Evolutionary conservation across 306 rosid species (phyloP), one percentile per base, ranked within the genome.

Genomic region (Sindora glabra): DNA sequence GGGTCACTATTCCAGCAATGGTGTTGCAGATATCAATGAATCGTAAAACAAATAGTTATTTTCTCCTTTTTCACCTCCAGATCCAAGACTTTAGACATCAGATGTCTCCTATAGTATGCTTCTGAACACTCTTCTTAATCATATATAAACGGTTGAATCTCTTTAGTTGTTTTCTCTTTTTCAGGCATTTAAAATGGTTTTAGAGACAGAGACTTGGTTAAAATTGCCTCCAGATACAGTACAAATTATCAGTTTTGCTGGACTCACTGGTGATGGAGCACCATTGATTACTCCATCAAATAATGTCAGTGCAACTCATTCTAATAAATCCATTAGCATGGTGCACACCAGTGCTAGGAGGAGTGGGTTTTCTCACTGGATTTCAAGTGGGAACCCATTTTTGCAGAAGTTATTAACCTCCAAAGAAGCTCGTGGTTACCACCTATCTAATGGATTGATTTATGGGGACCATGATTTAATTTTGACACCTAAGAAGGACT

Each of bases 191-290:
- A 86, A 84, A 85, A 84, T 94, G 99, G 99, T 94, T 61, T 75
- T 94, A 81, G 99, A 94, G 79, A 85, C 70, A 69, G 99, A 94
- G 71, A 79, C 64, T 68, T 94, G 99, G 99, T 46, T 80, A 48
- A 62, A 62, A 56, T 76, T 94, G 76, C 94, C 97, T 39, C 84
- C 87, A 36, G 99, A 89, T 46, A 84, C 95, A 3, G 77, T 86
- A 47, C 89, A 89, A 70, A 76, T 74, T 37, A 74, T 89, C 65
- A 94, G 94, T 72, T 94, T 94, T 84, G 85, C 99, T n/a, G 99
- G 97, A 68, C 94, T 94, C 61, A 69, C 79, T 77, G 99, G 99
- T 71, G 99, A 89, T 74, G 95, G 99, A 46, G 95, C 99, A 17
- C 96, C 96, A 14, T 71, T 92, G 66, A 82, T 92, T 70, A 73